phyloP scores from a whole-genome alignment of 768 basidiomycete species.

The Lactarius hengduanensis region DNA sequence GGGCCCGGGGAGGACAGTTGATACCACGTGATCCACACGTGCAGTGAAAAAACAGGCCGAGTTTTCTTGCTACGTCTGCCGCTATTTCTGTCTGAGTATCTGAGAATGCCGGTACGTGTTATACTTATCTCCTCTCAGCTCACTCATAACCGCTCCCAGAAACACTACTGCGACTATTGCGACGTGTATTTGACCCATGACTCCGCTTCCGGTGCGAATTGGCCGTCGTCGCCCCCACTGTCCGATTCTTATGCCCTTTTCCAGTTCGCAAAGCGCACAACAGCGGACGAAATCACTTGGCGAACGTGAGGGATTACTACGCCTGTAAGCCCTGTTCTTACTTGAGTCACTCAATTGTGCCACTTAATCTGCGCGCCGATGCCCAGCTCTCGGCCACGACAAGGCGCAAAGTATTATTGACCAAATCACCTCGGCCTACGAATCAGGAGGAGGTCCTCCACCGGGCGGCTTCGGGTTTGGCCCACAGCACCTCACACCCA shows the following conservation, averaged over 20 bases:
- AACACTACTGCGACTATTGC: slow-evolving; percentile 94
- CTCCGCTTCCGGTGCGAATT: slow-evolving; percentile 74
- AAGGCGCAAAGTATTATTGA: slow-evolving; percentile 98
- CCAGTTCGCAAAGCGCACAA: slow-evolving; percentile 97
- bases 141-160: slow-evolving; percentile 43
- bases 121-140: slow-evolving; percentile 4
- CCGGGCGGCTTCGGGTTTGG: slow-evolving; percentile 87
- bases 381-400: slow-evolving; percentile 82
- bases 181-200: slow-evolving; percentile 95
- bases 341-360: not conserved
- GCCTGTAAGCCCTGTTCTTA: slow-evolving; percentile 53
- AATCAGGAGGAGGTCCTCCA: slow-evolving; percentile 80
- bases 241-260: slow-evolving; percentile 8
- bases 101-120: slow-evolving; percentile 64
- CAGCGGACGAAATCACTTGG: slow-evolving; percentile 92
- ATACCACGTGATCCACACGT: slow-evolving; percentile 21
- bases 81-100: slow-evolving; percentile 27
- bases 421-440: slow-evolving; percentile 94
- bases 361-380: slow-evolving; percentile 24
- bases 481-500: slow-evolving; percentile 67
- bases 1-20: too few relatives aligned
- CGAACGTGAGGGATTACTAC: slow-evolving; percentile 97
- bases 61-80: not conserved
- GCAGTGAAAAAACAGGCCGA: not conserved
- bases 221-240: not conserved